phyloP scores from a whole-genome alignment of 129 eudicot species.

The Glebionis coronaria region DNA sequence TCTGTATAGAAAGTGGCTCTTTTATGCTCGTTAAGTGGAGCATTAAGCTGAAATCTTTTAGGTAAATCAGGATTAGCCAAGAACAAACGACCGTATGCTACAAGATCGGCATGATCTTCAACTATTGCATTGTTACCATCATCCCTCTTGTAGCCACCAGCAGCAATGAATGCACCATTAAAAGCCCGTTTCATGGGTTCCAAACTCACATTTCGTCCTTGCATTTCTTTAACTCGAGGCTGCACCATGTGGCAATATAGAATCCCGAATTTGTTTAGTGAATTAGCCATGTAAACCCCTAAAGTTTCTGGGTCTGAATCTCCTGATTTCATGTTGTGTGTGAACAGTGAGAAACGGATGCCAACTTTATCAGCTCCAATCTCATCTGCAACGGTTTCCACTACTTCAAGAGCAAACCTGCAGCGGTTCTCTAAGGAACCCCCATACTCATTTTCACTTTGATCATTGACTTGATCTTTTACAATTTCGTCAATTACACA shows the following conservation, averaged over 20 bases:
- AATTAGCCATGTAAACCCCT: conserved; percentile 32
- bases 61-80: conserved; percentile 41
- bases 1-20: conserved; percentile 28
- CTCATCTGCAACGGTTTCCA: conserved; percentile 25
- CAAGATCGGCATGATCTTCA: conserved; percentile 28
- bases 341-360: conserved; percentile 35
- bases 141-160: conserved; percentile 34
- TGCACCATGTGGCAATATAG: conserved; percentile 40
- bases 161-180: conserved; percentile 32
- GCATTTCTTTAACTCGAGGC: not conserved
- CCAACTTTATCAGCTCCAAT: conserved; percentile 37
- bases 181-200: conserved; percentile 7
- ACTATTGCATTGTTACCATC: conserved; percentile 30
- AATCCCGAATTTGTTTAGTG: conserved; percentile 33
- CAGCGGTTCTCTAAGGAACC: conserved; percentile 40
- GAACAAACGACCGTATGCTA: conserved; percentile 36
- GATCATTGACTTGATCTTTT: conserved; percentile 34
- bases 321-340: conserved; percentile 25
- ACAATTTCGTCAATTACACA: conserved; percentile 34
- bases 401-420: conserved; percentile 29
- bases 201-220: not conserved
- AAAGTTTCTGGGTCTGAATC: conserved; percentile 39
- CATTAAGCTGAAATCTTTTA: conserved; percentile 31
- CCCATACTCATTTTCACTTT: conserved; percentile 27
- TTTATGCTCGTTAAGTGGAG: conserved; percentile 24